Conservation (phyloP, 768 basidiomycete species). For the Heimioporus sp. region DNA sequence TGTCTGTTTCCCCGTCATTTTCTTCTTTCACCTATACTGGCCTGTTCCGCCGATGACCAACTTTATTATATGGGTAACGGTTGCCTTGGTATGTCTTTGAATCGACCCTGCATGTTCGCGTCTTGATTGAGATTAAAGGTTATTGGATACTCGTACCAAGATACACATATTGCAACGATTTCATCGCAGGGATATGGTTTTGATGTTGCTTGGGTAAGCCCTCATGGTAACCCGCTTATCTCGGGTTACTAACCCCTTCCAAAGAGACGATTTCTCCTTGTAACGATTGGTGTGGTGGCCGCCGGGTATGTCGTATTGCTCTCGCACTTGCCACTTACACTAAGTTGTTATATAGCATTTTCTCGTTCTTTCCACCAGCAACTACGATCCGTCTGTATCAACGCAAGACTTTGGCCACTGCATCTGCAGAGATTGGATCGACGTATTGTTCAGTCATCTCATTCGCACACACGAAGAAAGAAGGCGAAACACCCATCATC, state of each 20-base stretch:
- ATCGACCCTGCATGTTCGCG: background rate
- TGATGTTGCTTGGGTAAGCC: constrained; percentile 66
- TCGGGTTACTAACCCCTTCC: background rate
- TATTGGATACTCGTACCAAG: constrained; percentile 72
- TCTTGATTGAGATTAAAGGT: constrained; percentile 39
- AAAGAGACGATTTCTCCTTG: constrained; percentile 67
- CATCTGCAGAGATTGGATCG: constrained; percentile 61
- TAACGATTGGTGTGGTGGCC: constrained; percentile 67
- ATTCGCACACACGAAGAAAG: constrained; percentile 55
- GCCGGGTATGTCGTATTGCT: constrained; percentile 58
- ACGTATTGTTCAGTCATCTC: constrained; percentile 78
- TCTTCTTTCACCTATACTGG: constrained; percentile 70
- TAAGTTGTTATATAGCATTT: constrained; percentile 41
- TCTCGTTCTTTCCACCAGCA: constrained; percentile 71
- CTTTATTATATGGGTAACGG: constrained; percentile 65
- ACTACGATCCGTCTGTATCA: constrained; percentile 75
- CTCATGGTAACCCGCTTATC: background rate
- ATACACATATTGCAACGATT: constrained; percentile 45
- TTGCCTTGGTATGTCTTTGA: constrained; percentile 46
- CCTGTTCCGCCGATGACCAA: constrained; percentile 73
- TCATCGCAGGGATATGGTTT: constrained; percentile 59
- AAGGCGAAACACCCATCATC: constrained; percentile 53
- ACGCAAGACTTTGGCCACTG: constrained; percentile 66
- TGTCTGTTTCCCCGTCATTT: constrained; percentile 71
- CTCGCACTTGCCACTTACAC: background rate